These are phyloP conservation scores for Aspergillus clavatus DNA, from an alignment of 2,329 filamentous ascomycete genomes.

Conservation along the genomic window DNA sequence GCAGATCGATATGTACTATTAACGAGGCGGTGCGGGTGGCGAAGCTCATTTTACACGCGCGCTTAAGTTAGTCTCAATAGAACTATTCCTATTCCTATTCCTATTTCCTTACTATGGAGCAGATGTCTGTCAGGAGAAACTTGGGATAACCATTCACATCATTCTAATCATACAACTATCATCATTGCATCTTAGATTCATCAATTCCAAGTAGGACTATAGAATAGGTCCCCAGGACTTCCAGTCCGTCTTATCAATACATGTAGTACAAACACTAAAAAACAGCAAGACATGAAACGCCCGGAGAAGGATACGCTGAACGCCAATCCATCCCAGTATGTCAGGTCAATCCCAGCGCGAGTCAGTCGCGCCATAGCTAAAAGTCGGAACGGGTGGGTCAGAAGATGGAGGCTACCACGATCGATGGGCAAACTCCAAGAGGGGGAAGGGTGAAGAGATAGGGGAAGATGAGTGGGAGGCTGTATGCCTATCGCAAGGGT, in stretches of 20 bases:
- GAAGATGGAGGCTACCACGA: neutral
- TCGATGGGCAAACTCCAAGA: neutral
- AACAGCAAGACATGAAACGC: neutral
- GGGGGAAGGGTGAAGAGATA: constrained; percentile 4
- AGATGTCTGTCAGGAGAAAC: neutral
- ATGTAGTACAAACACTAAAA: constrained; percentile 17
- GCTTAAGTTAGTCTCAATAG: constrained; percentile 13
- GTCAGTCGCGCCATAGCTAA: neutral
- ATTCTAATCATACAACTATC: constrained; percentile 31
- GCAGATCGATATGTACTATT: neutral
- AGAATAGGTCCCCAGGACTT: constrained; percentile 11
- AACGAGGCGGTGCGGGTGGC: constrained; percentile 10
- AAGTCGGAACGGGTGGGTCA: neutral
- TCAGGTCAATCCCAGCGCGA: neutral
- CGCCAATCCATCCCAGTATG: constrained; percentile 6
- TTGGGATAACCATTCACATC: neutral
- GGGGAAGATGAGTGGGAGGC: constrained; percentile 1
- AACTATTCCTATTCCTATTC: too few relatives aligned
- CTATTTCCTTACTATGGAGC: too few relatives aligned
- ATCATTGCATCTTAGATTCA: constrained; percentile 22
- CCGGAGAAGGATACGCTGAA: constrained; percentile 6
- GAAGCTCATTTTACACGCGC: constrained; percentile 15
- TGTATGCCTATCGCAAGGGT: constrained; percentile 2
- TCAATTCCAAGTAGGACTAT: constrained; percentile 14
- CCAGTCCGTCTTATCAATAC: constrained; percentile 20